These are phyloP conservation scores for Collybia sp. DNA, from an alignment of 768 basidiomycete genomes.

Conservation along the genomic window DNA sequence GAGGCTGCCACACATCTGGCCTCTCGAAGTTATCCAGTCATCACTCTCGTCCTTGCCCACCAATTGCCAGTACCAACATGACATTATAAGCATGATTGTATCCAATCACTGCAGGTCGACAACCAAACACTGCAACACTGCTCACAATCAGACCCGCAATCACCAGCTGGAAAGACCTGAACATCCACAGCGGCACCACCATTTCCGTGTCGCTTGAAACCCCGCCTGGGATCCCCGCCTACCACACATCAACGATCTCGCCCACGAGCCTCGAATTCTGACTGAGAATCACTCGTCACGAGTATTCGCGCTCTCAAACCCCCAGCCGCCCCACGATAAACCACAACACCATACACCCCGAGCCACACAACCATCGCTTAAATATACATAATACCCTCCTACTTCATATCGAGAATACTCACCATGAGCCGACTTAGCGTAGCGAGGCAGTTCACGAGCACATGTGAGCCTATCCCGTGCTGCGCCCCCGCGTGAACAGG, in stretches of 20 bases:
- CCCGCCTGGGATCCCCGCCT: slow-evolving; percentile 15
- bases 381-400: too few relatives aligned
- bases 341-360: slow-evolving; percentile 22
- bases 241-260: slow-evolving; percentile 18
- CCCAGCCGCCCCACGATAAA: slow-evolving; percentile 11
- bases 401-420: too few relatives aligned
- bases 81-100: too few relatives aligned
- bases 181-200: slow-evolving; percentile 9
- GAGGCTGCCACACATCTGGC: too few relatives aligned
- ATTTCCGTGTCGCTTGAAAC: slow-evolving; percentile 6
- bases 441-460: too few relatives aligned
- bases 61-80: too few relatives aligned
- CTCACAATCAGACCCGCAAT: slow-evolving; percentile 11
- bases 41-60: too few relatives aligned
- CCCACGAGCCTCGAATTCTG: slow-evolving; percentile 19
- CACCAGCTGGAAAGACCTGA: slow-evolving; percentile 12
- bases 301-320: slow-evolving; percentile 10
- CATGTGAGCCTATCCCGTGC: too few relatives aligned
- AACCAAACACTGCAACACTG: slow-evolving; percentile 8
- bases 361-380: slow-evolving; percentile 10
- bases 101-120: too few relatives aligned
- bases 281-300: slow-evolving; percentile 29
- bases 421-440: too few relatives aligned
- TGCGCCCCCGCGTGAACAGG: too few relatives aligned
- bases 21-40: too few relatives aligned